phyloP scores from a whole-genome alignment of 2,329 filamentous ascomycete species.

The Diplodia corticola region DNA sequence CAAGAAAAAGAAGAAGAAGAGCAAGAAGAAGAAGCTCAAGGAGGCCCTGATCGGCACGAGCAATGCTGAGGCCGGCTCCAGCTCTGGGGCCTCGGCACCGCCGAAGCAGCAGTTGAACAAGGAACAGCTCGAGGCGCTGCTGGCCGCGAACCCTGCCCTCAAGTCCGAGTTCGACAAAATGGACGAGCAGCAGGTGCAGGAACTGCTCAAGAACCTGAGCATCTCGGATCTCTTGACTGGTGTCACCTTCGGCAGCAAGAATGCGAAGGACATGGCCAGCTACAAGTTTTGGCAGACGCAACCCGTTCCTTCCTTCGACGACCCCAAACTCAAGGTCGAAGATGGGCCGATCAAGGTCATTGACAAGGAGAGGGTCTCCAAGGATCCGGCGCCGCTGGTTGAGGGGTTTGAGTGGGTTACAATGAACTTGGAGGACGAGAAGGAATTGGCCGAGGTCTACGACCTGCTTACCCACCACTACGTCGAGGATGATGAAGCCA shows the following conservation, averaged over 20 bases:
- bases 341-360: slow-evolving; percentile 77
- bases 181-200: slow-evolving; percentile 37
- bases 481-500: slow-evolving; percentile 94
- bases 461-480: slow-evolving; percentile 91
- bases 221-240: slow-evolving; percentile 74
- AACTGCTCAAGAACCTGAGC: slow-evolving; percentile 62
- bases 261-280: slow-evolving; percentile 91
- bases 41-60: slow-evolving; percentile 41
- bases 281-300: slow-evolving; percentile 99
- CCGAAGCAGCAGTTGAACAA: slow-evolving; percentile 33
- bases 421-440: slow-evolving; percentile 77
- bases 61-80: slow-evolving; percentile 28
- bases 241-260: slow-evolving; percentile 76
- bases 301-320: slow-evolving; percentile 79
- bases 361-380: slow-evolving; percentile 74
- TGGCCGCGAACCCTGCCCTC: slow-evolving; percentile 42
- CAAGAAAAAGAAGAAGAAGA: slow-evolving; percentile 65
- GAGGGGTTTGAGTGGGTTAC: slow-evolving; percentile 93
- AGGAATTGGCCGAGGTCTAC: slow-evolving; percentile 83
- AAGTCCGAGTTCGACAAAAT: slow-evolving; percentile 39
- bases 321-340: slow-evolving; percentile 60
- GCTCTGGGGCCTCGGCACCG: not conserved
- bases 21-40: slow-evolving; percentile 63
- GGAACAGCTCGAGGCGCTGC: slow-evolving; percentile 40
- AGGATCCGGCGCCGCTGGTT: slow-evolving; percentile 69